Evolutionary conservation across 202 grass and related monocot species (phyloP).

Genomic region (Zizania palustris): DNA sequence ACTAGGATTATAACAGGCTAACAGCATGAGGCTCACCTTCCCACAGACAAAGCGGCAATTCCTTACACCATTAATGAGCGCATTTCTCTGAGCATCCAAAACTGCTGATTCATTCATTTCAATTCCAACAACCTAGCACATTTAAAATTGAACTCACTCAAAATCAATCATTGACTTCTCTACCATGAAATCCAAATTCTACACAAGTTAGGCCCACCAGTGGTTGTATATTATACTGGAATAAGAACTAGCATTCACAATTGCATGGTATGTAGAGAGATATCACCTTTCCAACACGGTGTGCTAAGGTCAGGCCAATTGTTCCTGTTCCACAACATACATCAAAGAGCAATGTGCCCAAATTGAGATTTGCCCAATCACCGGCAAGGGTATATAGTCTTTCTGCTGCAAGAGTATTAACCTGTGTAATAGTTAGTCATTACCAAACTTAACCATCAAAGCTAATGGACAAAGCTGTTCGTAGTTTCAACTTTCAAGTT

Average conservation of each 20-base stretch:
- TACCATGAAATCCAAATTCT: slow-evolving; percentile 23
- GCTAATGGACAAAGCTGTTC: slow-evolving; percentile 12
- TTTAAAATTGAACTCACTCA: slow-evolving; percentile 20
- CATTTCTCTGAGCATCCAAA: slow-evolving; percentile 87
- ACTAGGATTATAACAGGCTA: slow-evolving; percentile 5
- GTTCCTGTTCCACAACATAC: slow-evolving; percentile 98
- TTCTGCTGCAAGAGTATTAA: slow-evolving; percentile 97
- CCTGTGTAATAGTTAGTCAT: slow-evolving; percentile 59
- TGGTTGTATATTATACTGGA: background rate
- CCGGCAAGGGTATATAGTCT: slow-evolving; percentile 87
- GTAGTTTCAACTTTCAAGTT: slow-evolving; percentile 25
- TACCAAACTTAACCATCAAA: slow-evolving; percentile 33
- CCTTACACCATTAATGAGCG: slow-evolving; percentile 71
- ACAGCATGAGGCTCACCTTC: slow-evolving; percentile 61
- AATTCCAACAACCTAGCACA: slow-evolving; percentile 88
- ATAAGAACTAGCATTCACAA: slow-evolving; percentile 28
- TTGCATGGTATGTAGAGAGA: slow-evolving; percentile 17
- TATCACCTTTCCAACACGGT: slow-evolving; percentile 86
- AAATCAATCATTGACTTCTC: slow-evolving; percentile 10
- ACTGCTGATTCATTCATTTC: slow-evolving; percentile 99
- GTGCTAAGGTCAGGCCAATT: slow-evolving; percentile 91
- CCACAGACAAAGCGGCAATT: slow-evolving; percentile 87
- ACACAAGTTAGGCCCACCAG: background rate
- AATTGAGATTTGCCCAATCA: slow-evolving; percentile 90
- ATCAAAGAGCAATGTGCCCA: slow-evolving; percentile 92